phyloP scores from a whole-genome alignment of 2,329 filamentous ascomycete species.

The Sclerotinia spermophila region DNA sequence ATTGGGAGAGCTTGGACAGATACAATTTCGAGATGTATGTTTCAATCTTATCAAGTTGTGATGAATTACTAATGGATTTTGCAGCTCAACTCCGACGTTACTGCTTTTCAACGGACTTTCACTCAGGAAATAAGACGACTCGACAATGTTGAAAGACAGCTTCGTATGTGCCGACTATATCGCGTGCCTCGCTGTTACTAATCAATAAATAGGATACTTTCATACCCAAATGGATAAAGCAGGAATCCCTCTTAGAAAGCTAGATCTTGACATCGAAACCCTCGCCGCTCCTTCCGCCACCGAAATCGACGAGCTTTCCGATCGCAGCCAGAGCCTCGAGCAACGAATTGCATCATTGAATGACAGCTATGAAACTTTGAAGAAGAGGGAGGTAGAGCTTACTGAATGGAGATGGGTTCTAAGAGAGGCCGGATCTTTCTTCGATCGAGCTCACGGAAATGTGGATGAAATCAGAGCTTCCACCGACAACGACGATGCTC shows the following conservation, averaged over 20 bases:
- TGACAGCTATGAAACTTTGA: slow-evolving; percentile 97
- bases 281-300: slow-evolving; percentile 84
- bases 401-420: slow-evolving; percentile 99
- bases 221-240: slow-evolving; percentile 94
- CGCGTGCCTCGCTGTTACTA: slow-evolving; percentile 19
- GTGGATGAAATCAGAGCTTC: slow-evolving; percentile 95
- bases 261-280: slow-evolving; percentile 84
- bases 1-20: slow-evolving; percentile 89
- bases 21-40: slow-evolving; percentile 92
- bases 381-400: slow-evolving; percentile 94
- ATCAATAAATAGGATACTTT: slow-evolving; percentile 69
- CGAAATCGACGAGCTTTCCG: slow-evolving; percentile 93
- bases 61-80: slow-evolving; percentile 27
- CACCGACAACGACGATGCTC: slow-evolving; percentile 80
- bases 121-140: slow-evolving; percentile 96
- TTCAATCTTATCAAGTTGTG: neutral
- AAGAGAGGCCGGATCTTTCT: slow-evolving; percentile 93
- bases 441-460: slow-evolving; percentile 91
- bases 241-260: slow-evolving; percentile 77
- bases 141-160: slow-evolving; percentile 96
- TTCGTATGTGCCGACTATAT: slow-evolving; percentile 60
- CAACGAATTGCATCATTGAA: slow-evolving; percentile 88
- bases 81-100: slow-evolving; percentile 88
- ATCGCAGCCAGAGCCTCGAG: slow-evolving; percentile 88
- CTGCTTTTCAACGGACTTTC: slow-evolving; percentile 94